These are phyloP conservation scores for Athelia psychrophila DNA, from an alignment of 1,284 basidiomycete species.

Conservation along the genomic window DNA sequence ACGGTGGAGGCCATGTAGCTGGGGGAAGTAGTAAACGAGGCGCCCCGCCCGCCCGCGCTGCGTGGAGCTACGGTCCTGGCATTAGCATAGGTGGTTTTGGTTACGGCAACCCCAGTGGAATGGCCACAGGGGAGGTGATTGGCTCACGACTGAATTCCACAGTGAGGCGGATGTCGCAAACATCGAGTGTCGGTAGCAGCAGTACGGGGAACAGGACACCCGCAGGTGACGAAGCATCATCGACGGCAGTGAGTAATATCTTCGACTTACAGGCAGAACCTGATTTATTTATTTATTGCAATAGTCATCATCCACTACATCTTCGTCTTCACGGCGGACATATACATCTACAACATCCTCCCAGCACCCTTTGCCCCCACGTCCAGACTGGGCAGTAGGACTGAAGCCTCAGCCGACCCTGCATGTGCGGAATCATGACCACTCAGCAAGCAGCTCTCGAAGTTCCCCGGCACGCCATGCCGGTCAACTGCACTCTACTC, in stretches of 20 bases:
- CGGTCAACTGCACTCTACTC: conserved; percentile 28
- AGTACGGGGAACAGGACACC: conserved; percentile 58
- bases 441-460: conserved; percentile 32
- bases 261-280: too few relatives aligned
- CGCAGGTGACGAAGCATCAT: conserved; percentile 67
- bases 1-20: conserved; percentile 20
- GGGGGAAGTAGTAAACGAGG: conserved; percentile 25
- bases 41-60: conserved; percentile 43
- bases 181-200: conserved; percentile 46
- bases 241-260: conserved; percentile 60
- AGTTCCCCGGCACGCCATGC: conserved; percentile 35
- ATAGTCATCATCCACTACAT: conserved; percentile 74
- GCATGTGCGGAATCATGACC: conserved; percentile 40
- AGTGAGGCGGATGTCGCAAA: conserved; percentile 42
- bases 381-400: conserved; percentile 84
- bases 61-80: conserved; percentile 72
- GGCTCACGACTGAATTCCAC: conserved; percentile 59
- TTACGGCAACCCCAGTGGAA: conserved; percentile 15
- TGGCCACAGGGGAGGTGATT: conserved; percentile 41
- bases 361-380: conserved; percentile 72
- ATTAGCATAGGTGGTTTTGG: conserved; percentile 41
- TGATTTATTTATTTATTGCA: conserved; percentile 9
- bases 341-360: conserved; percentile 70
- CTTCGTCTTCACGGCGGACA: conserved; percentile 72
- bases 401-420: conserved; percentile 68